Evolutionary conservation across 2,329 filamentous ascomycete genomes (phyloP).

Genomic region (Exophiala lecanii-corni): DNA sequence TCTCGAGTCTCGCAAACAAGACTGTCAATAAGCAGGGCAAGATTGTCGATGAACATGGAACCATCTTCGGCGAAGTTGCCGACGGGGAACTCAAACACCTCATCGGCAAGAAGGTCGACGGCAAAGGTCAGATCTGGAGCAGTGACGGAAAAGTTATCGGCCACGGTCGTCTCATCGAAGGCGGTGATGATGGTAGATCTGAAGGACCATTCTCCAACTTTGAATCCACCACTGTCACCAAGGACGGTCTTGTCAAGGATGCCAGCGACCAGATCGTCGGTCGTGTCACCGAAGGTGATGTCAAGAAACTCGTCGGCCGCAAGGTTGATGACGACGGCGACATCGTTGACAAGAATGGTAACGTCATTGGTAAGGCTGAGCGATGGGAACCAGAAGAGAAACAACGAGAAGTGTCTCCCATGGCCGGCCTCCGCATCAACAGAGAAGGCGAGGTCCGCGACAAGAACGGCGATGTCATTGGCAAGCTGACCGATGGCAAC

Average conservation of each 20-base stretch:
- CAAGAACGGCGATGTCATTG: conserved; percentile 43
- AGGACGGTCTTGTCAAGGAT: conserved; percentile 53
- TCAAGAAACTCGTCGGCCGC: conserved; percentile 60
- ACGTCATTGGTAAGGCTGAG: conserved; percentile 62
- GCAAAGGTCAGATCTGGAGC: conserved; percentile 60
- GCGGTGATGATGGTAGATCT: conserved; percentile 39
- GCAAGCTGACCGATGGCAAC: conserved; percentile 42
- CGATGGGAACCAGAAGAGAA: conserved; percentile 61
- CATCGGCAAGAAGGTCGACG: conserved; percentile 59
- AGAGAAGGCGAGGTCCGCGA: conserved; percentile 47
- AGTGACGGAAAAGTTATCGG: conserved; percentile 59
- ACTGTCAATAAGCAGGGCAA: conserved; percentile 61
- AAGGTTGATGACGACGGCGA: conserved; percentile 66
- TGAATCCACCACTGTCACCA: conserved; percentile 51
- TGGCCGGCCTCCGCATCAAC: conserved; percentile 52
- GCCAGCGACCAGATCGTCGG: conserved; percentile 54
- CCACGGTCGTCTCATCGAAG: conserved; percentile 53
- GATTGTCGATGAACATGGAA: conserved; percentile 56
- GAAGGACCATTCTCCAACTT: conserved; percentile 55
- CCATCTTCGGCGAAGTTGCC: conserved; percentile 53
- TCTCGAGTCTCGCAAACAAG: conserved; percentile 58
- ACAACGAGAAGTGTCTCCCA: conserved; percentile 54
- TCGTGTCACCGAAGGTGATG: conserved; percentile 59
- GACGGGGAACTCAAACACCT: conserved; percentile 55
- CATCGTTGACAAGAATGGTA: conserved; percentile 63